A percentile compares a stretch with the other conserved stretches of the same genome.
Conservation (phyloP, 148 eudicot genomes). For the Spergularia marina region DNA sequence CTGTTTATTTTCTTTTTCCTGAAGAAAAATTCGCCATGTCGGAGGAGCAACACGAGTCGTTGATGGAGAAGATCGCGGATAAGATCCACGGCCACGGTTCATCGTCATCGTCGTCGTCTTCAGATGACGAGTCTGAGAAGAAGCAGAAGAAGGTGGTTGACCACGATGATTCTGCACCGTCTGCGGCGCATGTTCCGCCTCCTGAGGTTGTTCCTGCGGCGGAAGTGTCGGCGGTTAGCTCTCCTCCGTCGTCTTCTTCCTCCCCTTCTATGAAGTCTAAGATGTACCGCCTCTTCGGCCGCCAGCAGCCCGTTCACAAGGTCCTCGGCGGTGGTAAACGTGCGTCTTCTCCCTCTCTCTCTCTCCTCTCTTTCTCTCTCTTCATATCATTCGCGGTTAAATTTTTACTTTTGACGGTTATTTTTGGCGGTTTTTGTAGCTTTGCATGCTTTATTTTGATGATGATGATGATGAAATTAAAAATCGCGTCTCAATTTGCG, state of each 20-base stretch:
- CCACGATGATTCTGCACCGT: constrained; percentile 4
- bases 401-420: background rate
- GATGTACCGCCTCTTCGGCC: constrained; percentile 70
- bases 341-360: constrained; percentile 21
- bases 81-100: constrained; percentile 41
- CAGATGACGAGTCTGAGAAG: constrained; percentile 43
- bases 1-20: background rate
- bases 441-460: background rate
- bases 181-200: constrained; percentile 31
- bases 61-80: constrained; percentile 62
- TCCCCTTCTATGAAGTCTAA: constrained; percentile 38
- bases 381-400: background rate
- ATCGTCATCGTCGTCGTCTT: constrained; percentile 43
- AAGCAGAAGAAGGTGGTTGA: constrained; percentile 1
- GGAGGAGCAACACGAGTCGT: constrained; percentile 47
- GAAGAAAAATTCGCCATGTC: constrained; percentile 30
- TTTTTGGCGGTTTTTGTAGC: background rate
- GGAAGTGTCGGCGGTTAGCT: constrained; percentile 3
- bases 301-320: constrained; percentile 64
- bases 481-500: background rate
- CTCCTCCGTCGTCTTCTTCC: constrained; percentile 20
- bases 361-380: no score
- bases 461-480: background rate
- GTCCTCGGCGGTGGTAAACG: constrained; percentile 82
- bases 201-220: constrained; percentile 30